These are phyloP conservation scores for Barnettozyma vustinii DNA, from an alignment of 805 yeast genomes.

Conservation along the genomic window DNA sequence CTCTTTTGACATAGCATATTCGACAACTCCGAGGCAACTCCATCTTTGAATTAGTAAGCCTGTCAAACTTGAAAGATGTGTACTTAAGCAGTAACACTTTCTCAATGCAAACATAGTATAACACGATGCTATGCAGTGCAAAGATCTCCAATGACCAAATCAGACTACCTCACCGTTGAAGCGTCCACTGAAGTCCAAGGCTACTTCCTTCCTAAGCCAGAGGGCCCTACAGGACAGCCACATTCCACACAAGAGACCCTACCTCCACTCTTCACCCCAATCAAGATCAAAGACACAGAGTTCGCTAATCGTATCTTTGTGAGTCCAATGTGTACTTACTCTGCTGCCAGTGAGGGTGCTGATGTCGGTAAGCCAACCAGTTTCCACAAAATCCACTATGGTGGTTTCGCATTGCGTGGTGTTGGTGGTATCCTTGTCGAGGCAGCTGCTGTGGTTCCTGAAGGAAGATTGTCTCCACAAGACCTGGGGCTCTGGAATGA, in stretches of 20 bases:
- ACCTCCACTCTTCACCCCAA: conserved; percentile 19
- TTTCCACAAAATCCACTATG: conserved; percentile 47
- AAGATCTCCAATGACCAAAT: background rate
- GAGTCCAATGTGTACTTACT: conserved; percentile 52
- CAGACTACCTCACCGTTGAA: conserved; percentile 3
- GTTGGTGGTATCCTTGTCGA: conserved; percentile 46
- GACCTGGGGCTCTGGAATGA: conserved; percentile 49
- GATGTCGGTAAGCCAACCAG: conserved; percentile 36
- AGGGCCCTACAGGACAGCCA: conserved; percentile 2
- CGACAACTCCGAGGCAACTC: too few species aligned
- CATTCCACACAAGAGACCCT: background rate
- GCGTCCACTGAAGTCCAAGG: background rate
- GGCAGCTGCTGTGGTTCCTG: conserved; percentile 35
- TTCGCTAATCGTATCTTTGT: conserved; percentile 50
- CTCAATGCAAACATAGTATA: too few species aligned
- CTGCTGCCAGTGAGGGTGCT: conserved; percentile 27
- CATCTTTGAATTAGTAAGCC: too few species aligned
- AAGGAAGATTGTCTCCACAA: conserved; percentile 39
- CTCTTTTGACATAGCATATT: background rate
- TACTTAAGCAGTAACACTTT: too few species aligned
- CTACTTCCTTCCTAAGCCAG: conserved; percentile 7
- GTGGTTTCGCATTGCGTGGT: conserved; percentile 41
- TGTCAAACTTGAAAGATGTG: too few species aligned
- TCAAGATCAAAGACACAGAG: conserved; percentile 14
- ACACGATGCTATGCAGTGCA: background rate